phyloP scores from a whole-genome alignment of 1,284 basidiomycete species.

The Xerocomus amazonicus region DNA sequence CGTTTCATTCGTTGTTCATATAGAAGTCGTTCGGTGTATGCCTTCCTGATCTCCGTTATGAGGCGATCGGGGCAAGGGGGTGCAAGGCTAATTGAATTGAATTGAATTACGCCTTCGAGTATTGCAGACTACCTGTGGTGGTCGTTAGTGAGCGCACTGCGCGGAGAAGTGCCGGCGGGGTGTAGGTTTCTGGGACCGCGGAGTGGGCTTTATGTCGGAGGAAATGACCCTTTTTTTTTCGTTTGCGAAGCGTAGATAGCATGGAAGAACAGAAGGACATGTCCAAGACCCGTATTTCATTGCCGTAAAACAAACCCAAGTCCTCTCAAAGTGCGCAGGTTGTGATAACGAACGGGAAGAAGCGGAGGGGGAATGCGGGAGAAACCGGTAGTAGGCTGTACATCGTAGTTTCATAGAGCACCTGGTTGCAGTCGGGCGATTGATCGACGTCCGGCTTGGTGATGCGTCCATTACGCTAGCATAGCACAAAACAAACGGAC shows the following conservation, averaged over 20 bases:
- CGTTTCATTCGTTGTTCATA: slow-evolving; percentile 6
- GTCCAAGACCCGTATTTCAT: neutral
- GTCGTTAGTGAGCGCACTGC: neutral
- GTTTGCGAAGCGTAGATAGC: slow-evolving; percentile 6
- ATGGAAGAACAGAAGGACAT: slow-evolving; percentile 17
- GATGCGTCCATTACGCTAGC: neutral
- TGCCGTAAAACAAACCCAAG: slow-evolving; percentile 13
- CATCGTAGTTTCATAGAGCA: neutral
- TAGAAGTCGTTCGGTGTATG: slow-evolving; percentile 1
- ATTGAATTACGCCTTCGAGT: slow-evolving; percentile 19
- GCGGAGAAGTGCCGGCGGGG: neutral
- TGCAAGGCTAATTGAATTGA: neutral
- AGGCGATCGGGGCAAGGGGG: slow-evolving; percentile 23
- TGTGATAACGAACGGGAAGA: slow-evolving; percentile 12
- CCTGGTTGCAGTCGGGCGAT: neutral
- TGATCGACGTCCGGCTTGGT: slow-evolving; percentile 9
- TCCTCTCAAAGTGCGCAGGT: neutral
- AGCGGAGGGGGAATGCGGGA: neutral
- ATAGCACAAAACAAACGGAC: neutral
- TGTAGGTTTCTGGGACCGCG: slow-evolving; percentile 4
- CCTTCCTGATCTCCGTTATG: slow-evolving; percentile 3
- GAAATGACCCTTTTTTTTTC: neutral
- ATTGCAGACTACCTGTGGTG: too few species aligned
- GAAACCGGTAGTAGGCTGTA: neutral
- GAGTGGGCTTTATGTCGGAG: neutral